Evolutionary conservation across 73 alveolate species (phyloP), one percentile per base, ranked within the genome.

Genomic region (Symbiodinium pilosum): DNA sequence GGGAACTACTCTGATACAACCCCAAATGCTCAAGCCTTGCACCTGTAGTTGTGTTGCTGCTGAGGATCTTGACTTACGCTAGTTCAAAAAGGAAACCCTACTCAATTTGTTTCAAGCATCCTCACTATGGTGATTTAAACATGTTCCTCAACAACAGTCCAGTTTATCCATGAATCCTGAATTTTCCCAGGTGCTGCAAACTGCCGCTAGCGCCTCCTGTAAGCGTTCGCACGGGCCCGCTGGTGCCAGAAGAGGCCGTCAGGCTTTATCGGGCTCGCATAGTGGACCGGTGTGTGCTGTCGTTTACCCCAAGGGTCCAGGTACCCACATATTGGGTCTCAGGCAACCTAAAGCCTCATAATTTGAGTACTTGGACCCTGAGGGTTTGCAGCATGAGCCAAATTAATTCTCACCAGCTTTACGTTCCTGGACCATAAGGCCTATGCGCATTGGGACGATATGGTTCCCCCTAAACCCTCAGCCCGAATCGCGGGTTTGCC

Each of bases 151-250:
- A n/a, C n/a, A n/a, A n/a, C n/a, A n/a, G n/a, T n/a, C n/a, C n/a
- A n/a, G n/a, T n/a, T n/a, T n/a, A n/a, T n/a, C n/a, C n/a, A n/a
- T n/a, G n/a, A n/a, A n/a, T n/a, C n/a, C n/a, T n/a, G n/a, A n/a
- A n/a, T n/a, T n/a, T n/a, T 30, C 77, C 6, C 7, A 64, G 77
- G 77, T 81, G 87, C 43, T 81, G 87, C 54, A 16, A 14, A 38
- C 54, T 81, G 32, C 87, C 87, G 3, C 87, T 81, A 8, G 87
- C 87, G 9, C 59, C 87, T 12, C 87, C 87, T 8, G 87, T 81
- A 6, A 81, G 87, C 87, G 87, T 81, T 36, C 87, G 87, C 56
- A 81, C 87, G 8, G 87, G 87, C 39, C 87, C 87, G n/a, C 64
- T 81, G 87, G 21, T 81, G 39, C 3, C 34, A 5, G 56, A 20